A percentile compares a stretch with the other conserved stretches of the same genome.
Conservation (phyloP, 169 alveolate species). For the Plasmodium malariae region DNA sequence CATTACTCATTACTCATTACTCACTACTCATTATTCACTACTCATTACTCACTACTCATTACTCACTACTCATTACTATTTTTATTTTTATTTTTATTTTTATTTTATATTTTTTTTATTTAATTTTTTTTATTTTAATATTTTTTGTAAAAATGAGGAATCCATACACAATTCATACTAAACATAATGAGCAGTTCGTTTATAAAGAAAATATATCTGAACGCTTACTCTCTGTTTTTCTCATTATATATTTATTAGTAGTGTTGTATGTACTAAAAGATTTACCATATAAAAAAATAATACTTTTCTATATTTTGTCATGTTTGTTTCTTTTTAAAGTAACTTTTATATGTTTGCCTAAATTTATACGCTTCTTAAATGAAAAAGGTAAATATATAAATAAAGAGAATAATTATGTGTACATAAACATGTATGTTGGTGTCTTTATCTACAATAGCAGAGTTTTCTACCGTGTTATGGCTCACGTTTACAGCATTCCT, state of each 20-base stretch:
- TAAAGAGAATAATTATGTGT: background rate
- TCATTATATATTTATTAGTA: constrained; percentile 42
- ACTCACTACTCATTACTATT: too few relatives aligned
- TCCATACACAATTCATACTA: background rate
- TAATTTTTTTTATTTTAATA: background rate
- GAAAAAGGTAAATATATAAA: constrained; percentile 40
- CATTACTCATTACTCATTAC: too few relatives aligned
- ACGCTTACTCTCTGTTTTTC: constrained; percentile 25
- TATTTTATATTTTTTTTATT: background rate
- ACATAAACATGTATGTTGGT: background rate
- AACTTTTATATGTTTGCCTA: constrained; percentile 57
- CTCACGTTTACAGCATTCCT: background rate
- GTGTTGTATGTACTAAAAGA: constrained; percentile 49
- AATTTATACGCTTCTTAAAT: constrained; percentile 51
- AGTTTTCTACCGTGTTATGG: background rate
- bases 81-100: too few relatives aligned
- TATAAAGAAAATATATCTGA: constrained; percentile 58
- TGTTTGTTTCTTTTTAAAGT: constrained; percentile 63
- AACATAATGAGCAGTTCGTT: background rate
- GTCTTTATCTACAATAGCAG: background rate
- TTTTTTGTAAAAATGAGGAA: constrained; percentile 40
- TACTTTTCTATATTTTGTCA: constrained; percentile 40
- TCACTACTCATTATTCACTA: too few relatives aligned
- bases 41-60: too few relatives aligned
- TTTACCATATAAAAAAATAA: constrained; percentile 45